phyloP scores from a whole-genome alignment of 2,329 filamentous ascomycete species.

The Akanthomyces uredinophilus region DNA sequence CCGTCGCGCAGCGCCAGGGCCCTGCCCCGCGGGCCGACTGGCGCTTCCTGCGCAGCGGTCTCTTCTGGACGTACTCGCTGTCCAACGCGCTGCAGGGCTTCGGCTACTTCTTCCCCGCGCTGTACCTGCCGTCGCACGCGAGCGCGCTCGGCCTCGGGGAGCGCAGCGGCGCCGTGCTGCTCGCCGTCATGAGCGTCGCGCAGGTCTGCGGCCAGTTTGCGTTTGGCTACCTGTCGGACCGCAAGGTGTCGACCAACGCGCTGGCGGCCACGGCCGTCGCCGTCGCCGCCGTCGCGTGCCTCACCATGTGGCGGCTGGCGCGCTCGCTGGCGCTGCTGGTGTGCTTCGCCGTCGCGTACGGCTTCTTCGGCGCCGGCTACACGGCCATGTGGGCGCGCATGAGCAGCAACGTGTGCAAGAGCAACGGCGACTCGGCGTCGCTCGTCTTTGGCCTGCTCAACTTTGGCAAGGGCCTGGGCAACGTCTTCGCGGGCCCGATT shows the following conservation, averaged over 20 bases:
- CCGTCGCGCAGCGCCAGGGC: not conserved
- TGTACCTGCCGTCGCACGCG: conserved; percentile 45
- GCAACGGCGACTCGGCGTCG: conserved; percentile 24
- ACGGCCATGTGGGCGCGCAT: conserved; percentile 23
- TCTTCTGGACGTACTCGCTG: conserved; percentile 47
- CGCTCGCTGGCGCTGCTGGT: conserved; percentile 39
- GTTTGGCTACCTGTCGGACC: conserved; percentile 47
- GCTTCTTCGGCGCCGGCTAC: conserved; percentile 33
- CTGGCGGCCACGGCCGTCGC: conserved; percentile 35
- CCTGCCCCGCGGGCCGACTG: conserved; percentile 18
- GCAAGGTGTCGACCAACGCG: conserved; percentile 23
- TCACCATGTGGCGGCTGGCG: conserved; percentile 49
- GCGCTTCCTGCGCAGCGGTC: conserved; percentile 37
- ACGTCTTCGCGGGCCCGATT: conserved; percentile 27
- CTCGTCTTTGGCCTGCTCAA: conserved; percentile 25
- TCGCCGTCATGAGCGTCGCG: conserved; percentile 45
- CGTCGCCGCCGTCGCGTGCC: conserved; percentile 40
- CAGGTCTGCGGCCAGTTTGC: conserved; percentile 45
- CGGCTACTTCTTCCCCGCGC: conserved; percentile 50
- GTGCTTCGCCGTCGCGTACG: conserved; percentile 46
- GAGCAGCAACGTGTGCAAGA: conserved; percentile 24
- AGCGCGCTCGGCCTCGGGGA: conserved; percentile 31
- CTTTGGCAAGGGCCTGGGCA: conserved; percentile 28
- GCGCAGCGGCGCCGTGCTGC: conserved; percentile 37
- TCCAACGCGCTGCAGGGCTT: conserved; percentile 46